These are phyloP conservation scores for Pythium rishiriense DNA, from an alignment of 352 stramenopile species.

Conservation along the genomic window DNA sequence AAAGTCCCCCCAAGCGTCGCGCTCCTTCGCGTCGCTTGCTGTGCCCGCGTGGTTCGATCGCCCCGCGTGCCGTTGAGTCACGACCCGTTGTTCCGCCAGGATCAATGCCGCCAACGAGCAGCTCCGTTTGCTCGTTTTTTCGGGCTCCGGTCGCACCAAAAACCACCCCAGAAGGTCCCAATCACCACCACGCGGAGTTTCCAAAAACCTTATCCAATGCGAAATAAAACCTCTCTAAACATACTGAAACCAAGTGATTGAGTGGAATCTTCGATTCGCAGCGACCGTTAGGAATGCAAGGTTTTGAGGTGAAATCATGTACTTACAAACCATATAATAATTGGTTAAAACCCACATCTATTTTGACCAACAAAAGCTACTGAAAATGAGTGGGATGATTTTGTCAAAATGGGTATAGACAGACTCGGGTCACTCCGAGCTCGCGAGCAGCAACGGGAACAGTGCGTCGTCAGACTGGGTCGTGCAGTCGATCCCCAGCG, in stretches of 20 bases:
- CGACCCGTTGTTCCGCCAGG: not conserved
- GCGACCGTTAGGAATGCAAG: not conserved
- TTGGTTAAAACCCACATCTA: not conserved
- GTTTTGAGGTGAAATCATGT: conserved; percentile 20
- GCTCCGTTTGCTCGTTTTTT: conserved; percentile 8
- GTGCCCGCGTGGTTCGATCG: not conserved
- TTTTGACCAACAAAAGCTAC: not conserved
- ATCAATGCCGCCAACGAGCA: conserved; percentile 9
- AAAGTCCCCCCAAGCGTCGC: conserved; percentile 25
- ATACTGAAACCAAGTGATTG: conserved; percentile 13
- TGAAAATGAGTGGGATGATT: not conserved
- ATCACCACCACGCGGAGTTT: conserved; percentile 12
- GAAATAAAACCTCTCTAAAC: conserved; percentile 9
- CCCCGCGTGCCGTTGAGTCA: conserved; percentile 7
- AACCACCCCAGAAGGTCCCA: conserved; percentile 13
- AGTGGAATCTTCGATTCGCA: conserved; percentile 14
- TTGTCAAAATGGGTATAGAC: not conserved
- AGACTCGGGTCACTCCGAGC: not conserved
- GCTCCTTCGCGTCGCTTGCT: not conserved
- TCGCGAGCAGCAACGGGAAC: not conserved
- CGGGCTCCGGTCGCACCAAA: conserved; percentile 5
- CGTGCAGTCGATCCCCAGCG: conserved; percentile 10
- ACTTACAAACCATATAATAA: not conserved
- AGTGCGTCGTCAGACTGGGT: not conserved
- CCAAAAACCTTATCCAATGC: conserved; percentile 7